Base-by-base conservation (phyloP, 352 stramenopile species). In the Pythium rishiriense region DNA sequence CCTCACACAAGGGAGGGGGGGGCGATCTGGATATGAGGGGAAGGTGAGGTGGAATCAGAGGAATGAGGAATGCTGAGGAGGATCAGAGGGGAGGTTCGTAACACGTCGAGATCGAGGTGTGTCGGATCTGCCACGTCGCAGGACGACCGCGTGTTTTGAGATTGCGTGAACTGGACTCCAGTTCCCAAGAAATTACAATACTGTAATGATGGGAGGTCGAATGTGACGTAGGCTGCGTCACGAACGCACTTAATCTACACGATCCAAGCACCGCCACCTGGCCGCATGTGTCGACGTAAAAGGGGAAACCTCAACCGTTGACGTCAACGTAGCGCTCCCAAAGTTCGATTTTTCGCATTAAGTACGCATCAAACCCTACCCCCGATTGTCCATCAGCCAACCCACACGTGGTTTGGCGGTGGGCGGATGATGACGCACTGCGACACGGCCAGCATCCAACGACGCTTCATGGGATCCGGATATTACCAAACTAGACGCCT, bases 161-260 rank as follows among this genome's bases (percentile, higher is more conserved):
- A n/a, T n/a, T n/a, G n/a, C n/a, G n/a, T n/a, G n/a, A n/a, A n/a
- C n/a, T n/a, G n/a, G n/a, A n/a, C n/a, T n/a, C n/a, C n/a, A n/a
- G n/a, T n/a, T n/a, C n/a, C n/a, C n/a, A n/a, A n/a, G n/a, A n/a
- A n/a, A n/a, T n/a, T n/a, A 4, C 33, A 39, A 12, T 39, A 39
- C 2, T 9, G 9, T 39, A 14, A 9, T 39, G 33, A 39, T 39
- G 3, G 17, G 17, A 39, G 14, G 41, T 33, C 25, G 19, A 9
- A 3, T 9, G 31, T 68, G 61, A 68, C 61, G 25, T 19, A 6
- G 10, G 11, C 0, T 21, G 51, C 45, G 61, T 68, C 61, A 68
- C 21, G n/a, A 22, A n/a, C 29, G 21, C 12, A 57, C 43, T 67
- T 67, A 56, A 60, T 46, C 35, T 8, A 33, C 35, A 8, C 5